Evolutionary conservation across 768 basidiomycete genomes (phyloP).

Genomic region (Multifurca ochricompacta): DNA sequence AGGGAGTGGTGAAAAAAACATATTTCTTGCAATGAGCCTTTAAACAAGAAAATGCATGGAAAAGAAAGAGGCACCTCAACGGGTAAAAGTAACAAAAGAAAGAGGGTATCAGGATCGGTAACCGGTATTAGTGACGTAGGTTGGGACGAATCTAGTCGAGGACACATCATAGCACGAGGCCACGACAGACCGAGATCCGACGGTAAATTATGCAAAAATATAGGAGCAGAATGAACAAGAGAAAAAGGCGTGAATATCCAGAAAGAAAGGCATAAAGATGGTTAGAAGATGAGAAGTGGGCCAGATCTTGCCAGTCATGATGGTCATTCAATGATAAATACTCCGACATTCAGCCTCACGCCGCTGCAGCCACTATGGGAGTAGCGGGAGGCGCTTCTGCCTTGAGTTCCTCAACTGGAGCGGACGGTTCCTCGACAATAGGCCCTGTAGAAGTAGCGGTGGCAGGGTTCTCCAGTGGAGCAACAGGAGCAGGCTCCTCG

Average conservation of each 20-base stretch:
- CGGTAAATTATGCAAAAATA: conserved; percentile 36
- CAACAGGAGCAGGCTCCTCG: conserved; percentile 73
- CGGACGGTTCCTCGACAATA: conserved; percentile 27
- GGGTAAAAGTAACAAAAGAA: conserved; percentile 37
- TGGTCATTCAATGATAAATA: conserved; percentile 30
- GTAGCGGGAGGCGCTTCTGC: conserved; percentile 43
- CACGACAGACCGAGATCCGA: conserved; percentile 51
- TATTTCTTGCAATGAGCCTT: conserved; percentile 18
- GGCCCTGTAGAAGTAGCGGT: conserved; percentile 37
- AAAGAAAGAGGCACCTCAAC: conserved; percentile 51
- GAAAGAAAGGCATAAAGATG: conserved; percentile 28
- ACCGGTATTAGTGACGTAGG: conserved; percentile 60
- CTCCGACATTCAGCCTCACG: conserved; percentile 52
- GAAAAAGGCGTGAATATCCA: conserved; percentile 29
- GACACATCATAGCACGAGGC: conserved; percentile 48
- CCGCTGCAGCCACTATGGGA: conserved; percentile 71
- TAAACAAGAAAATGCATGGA: conserved; percentile 45
- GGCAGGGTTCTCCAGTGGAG: conserved; percentile 77
- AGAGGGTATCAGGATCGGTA: conserved; percentile 30
- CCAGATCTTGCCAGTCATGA: conserved; percentile 22
- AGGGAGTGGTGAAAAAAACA: too few relatives aligned
- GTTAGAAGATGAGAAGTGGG: conserved; percentile 23
- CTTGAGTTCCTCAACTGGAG: conserved; percentile 28
- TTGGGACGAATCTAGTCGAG: conserved; percentile 58
- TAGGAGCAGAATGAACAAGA: conserved; percentile 22